These are phyloP conservation scores for Cucumis hystrix DNA, from an alignment of 306 rosid species.

Conservation along the genomic window DNA sequence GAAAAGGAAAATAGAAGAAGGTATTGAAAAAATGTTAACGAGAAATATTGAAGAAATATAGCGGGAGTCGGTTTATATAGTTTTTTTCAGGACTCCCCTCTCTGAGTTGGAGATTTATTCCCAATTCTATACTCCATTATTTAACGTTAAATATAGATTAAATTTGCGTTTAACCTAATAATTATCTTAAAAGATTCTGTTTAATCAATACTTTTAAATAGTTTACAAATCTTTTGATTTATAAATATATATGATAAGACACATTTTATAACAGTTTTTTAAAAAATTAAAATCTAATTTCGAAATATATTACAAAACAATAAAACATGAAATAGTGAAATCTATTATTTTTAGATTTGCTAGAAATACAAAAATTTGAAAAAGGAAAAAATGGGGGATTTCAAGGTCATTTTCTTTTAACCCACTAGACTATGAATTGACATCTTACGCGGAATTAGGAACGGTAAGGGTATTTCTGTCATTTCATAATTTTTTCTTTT, in stretches of 20 bases:
- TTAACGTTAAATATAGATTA: too few relatives aligned
- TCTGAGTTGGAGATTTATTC: background rate
- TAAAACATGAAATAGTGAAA: too few relatives aligned
- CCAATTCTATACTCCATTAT: background rate
- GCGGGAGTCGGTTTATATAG: slow-evolving; percentile 79
- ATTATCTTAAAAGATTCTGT: too few relatives aligned
- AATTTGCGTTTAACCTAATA: too few relatives aligned
- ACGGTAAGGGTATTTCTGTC: background rate
- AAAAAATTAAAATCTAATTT: too few relatives aligned
- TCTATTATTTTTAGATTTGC: too few relatives aligned
- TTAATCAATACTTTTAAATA: too few relatives aligned
- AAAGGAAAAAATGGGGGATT: background rate
- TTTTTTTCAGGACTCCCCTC: background rate
- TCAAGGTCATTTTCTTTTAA: background rate
- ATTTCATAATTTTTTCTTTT: background rate
- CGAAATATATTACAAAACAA: too few relatives aligned
- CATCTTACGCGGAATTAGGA: background rate
- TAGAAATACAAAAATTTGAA: too few relatives aligned
- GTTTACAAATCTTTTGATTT: too few relatives aligned
- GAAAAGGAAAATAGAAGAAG: slow-evolving; percentile 3
- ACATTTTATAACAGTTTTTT: too few relatives aligned
- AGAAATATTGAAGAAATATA: slow-evolving; percentile 19
- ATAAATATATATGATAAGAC: too few relatives aligned
- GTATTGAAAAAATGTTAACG: slow-evolving; percentile 2
- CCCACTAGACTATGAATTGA: background rate